Evolutionary conservation across 768 basidiomycete species (phyloP), one percentile per base, ranked within the genome.

Genomic region (Tulasnella sp.): DNA sequence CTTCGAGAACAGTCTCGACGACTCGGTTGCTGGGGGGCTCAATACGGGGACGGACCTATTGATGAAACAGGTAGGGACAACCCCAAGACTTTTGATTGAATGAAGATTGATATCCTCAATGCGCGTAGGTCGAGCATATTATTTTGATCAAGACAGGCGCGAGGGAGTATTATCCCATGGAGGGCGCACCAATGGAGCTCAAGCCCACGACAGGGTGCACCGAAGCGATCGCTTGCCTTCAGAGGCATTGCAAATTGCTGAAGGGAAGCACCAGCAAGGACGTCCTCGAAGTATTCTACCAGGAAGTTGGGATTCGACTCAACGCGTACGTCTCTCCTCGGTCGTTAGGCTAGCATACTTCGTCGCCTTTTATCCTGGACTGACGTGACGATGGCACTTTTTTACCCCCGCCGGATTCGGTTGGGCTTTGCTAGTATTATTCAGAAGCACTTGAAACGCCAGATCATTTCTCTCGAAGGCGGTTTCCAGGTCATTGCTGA

Each of bases 401-500:
- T n/a, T 4, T 31, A 9, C 67, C 34, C 31, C 72, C 38, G n/a
- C 22, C 38, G 19, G 40, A 12, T 29, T 39, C 12, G 54, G 15
- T 52, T 1, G 40, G 29, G 11, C 15, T 34, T 68, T 15, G 37
- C 37, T 45, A 97, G 96, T 22, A 96, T 99, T 80, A 82, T 99
- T 39, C 96, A 98, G 81, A 95, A 97, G 80, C 97, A 98, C 80
- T 91, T 99, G 82, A 99, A 99, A 82, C 88, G 96, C 1, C 96
- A 98, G 82, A 99, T 99, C 80, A 96, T 99, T 70, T 98, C 96
- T 0, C 86, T 97, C 42, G 89, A 85, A 75, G 97, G 97, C 19
- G 97, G 97, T 0, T 97, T 99, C 83, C 94, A 95, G 79, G 91
- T 98, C 77, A 98, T 99, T 78, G 92, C 96, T 1, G 97, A 99